These are phyloP conservation scores for Raffaelea arxii DNA, from an alignment of 2,329 filamentous ascomycete genomes.

Conservation along the genomic window DNA sequence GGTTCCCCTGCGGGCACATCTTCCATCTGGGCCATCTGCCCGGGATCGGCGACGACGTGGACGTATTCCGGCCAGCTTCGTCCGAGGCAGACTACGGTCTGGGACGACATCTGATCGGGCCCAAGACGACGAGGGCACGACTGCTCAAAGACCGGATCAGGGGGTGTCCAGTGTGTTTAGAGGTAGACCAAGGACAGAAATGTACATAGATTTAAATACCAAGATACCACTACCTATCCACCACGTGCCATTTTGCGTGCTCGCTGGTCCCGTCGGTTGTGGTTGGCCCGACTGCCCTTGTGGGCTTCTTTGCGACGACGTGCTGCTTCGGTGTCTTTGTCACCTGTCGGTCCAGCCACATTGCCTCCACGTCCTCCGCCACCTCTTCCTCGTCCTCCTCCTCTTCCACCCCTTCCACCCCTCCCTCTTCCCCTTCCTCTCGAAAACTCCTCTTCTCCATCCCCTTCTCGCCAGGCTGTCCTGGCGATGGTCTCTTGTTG, in stretches of 20 bases:
- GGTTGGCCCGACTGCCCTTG: slow-evolving; percentile 75
- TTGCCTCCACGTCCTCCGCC: slow-evolving; percentile 45
- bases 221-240: slow-evolving; percentile 20
- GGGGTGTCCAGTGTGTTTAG: slow-evolving; percentile 53
- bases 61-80: slow-evolving; percentile 26
- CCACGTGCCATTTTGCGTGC: slow-evolving; percentile 56
- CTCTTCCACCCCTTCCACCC: slow-evolving; percentile 21
- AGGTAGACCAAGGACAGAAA: background rate
- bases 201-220: background rate
- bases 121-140: slow-evolving; percentile 80
- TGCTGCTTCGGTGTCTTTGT: slow-evolving; percentile 62
- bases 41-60: slow-evolving; percentile 36
- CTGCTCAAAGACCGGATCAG: slow-evolving; percentile 62
- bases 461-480: background rate
- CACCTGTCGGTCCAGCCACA: slow-evolving; percentile 54
- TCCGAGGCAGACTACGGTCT: slow-evolving; percentile 26
- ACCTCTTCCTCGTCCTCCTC: slow-evolving; percentile 33
- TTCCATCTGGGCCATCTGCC: slow-evolving; percentile 70
- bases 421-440: background rate
- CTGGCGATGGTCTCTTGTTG: background rate
- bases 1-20: slow-evolving; percentile 74
- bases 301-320: slow-evolving; percentile 71
- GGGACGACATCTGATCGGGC: slow-evolving; percentile 56
- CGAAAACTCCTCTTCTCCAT: background rate
- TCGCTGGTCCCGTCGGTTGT: slow-evolving; percentile 67